phyloP scores from a whole-genome alignment of 176 grass and related monocot species.

The Carex myosuroides region DNA sequence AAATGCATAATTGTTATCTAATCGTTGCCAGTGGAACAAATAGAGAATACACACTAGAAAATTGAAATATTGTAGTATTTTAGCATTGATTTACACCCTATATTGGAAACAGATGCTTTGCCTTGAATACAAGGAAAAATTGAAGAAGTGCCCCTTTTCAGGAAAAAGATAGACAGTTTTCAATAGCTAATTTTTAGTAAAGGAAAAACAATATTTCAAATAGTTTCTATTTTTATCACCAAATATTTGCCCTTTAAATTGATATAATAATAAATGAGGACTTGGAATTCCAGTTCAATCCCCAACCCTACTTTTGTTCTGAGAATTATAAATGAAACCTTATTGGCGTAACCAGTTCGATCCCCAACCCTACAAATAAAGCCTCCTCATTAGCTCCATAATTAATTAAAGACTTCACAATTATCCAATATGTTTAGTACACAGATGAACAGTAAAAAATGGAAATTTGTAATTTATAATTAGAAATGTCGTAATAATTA shows the following conservation, averaged over 20 bases:
- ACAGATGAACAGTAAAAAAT: background rate
- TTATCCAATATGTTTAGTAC: background rate
- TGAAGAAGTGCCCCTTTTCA: background rate
- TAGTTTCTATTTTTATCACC: background rate
- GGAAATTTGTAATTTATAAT: background rate
- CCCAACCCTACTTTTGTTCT: background rate
- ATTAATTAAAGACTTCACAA: background rate
- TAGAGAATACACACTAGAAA: background rate
- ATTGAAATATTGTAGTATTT: background rate
- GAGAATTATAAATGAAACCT: background rate
- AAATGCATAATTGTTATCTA: background rate
- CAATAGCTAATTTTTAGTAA: background rate
- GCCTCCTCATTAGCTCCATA: background rate
- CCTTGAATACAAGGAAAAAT: background rate
- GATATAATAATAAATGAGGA: background rate
- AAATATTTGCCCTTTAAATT: background rate
- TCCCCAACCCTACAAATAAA: background rate
- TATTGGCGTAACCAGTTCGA: background rate
- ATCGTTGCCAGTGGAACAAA: background rate
- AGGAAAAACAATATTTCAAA: background rate
- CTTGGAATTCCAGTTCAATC: background rate
- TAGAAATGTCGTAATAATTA: background rate
- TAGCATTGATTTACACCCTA: background rate
- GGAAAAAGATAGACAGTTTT: background rate
- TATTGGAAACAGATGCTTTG: background rate